phyloP scores from a whole-genome alignment of 805 yeast species.

The Maudiozyma bulderi region DNA sequence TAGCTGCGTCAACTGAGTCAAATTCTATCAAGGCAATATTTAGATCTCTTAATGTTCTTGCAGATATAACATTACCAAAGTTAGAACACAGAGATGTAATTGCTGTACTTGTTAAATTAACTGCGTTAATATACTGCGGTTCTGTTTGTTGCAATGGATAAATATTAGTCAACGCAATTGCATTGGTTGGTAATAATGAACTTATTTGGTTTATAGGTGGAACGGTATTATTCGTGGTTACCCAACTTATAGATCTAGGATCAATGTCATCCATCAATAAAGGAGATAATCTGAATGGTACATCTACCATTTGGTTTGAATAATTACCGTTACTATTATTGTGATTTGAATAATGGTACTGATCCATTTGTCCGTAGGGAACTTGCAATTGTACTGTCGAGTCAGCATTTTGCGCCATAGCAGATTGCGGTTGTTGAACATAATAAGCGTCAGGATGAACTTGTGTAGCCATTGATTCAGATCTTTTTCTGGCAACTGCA shows the following conservation, averaged over 20 bases:
- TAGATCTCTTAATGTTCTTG: conserved; percentile 46
- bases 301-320: background rate
- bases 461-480: conserved; percentile 9
- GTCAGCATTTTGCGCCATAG: background rate
- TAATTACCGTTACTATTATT: background rate
- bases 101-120: conserved; percentile 35
- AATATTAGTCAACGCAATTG: conserved; percentile 68
- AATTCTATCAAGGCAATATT: conserved; percentile 62
- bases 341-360: background rate
- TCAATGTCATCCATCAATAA: conserved; percentile 48
- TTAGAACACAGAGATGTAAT: conserved; percentile 49
- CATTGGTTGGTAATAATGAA: conserved; percentile 62
- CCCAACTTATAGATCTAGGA: conserved; percentile 46
- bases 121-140: conserved; percentile 36
- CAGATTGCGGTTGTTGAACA: background rate
- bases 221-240: conserved; percentile 57
- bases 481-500: conserved; percentile 6
- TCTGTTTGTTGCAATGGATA: conserved; percentile 40
- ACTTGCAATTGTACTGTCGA: background rate
- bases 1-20: conserved; percentile 60
- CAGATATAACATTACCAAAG: conserved; percentile 53
- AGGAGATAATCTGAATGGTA: conserved; percentile 8
- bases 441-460: conserved; percentile 1
- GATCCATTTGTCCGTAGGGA: background rate
- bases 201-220: conserved; percentile 69